phyloP scores from a whole-genome alignment of 164 flowering plant genomes.

The Liriodendron chinense region DNA sequence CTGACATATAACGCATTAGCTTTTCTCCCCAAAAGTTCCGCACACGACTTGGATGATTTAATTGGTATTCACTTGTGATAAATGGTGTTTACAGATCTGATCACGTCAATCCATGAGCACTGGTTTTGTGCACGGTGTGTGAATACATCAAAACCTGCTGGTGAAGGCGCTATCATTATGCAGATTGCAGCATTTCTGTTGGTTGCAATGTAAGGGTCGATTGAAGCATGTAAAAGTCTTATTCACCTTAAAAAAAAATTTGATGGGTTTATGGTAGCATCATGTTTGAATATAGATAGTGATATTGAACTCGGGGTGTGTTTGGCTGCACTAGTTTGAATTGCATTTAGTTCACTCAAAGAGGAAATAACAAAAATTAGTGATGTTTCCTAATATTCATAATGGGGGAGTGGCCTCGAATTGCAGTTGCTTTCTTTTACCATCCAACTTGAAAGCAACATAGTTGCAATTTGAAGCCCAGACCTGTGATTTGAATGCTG shows the following conservation, averaged over 20 bases:
- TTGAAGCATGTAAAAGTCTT: neutral
- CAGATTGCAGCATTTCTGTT: conserved; percentile 73
- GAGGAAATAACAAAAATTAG: too few relatives aligned
- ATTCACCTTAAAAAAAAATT: neutral
- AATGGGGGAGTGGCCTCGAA: too few relatives aligned
- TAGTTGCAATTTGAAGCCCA: neutral
- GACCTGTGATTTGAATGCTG: neutral
- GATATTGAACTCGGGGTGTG: neutral
- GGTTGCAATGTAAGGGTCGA: conserved; percentile 62
- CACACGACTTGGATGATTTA: too few relatives aligned
- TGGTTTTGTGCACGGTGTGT: conserved; percentile 87
- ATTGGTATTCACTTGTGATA: neutral
- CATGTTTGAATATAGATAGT: neutral
- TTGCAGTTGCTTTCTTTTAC: too few relatives aligned
- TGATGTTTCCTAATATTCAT: too few relatives aligned
- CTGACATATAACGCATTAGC: too few relatives aligned
- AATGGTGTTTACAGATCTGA: conserved; percentile 47
- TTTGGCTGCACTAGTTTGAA: neutral
- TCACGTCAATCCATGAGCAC: conserved; percentile 81
- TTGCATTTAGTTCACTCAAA: too few relatives aligned
- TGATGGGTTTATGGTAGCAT: neutral
- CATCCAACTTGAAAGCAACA: neutral
- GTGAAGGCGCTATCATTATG: conserved; percentile 92
- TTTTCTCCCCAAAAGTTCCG: too few relatives aligned
- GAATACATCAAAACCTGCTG: conserved; percentile 70